Evolutionary conservation across 768 basidiomycete species (phyloP), one percentile per base, ranked within the genome.

Genomic region (Amanita molliuscula): DNA sequence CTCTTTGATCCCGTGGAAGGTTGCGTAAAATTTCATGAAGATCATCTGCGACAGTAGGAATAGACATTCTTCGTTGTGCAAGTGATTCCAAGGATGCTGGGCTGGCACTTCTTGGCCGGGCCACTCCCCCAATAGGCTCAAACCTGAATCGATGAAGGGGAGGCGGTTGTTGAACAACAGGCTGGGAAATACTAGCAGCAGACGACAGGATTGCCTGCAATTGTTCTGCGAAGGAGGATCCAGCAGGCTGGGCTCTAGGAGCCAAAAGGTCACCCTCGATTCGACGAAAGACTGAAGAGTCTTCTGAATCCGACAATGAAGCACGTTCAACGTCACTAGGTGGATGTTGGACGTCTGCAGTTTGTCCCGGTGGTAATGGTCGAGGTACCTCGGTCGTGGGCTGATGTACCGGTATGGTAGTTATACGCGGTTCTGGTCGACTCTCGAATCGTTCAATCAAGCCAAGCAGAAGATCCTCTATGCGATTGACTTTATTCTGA

Each of bases 131-230:
- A 6, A 69, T 65, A 11, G 78, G 78, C 35, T 76, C 73, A 56
- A 79, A 82, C 10, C 64, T 62, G 48, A 85, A 75, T 0, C 77
- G 78, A 0, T 74, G 67, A 4, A 84, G 58, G 3, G 68, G 62
- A 0, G 84, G 82, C 10, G 82, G 75, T 1, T 62, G 65, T 42
- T 73, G 67, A 13, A 75, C 67, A 11, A 65, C 64, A 6, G 65
- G 63, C 13, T 67, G 67, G 4, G 69, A 62, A 1, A 68, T 62
- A 18, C 66, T 63, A 13, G 70, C 65, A 7, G 67, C 69, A 9
- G 77, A 59, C n/a, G 74, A 72, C 23, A 87, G 56, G 29, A 86
- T 71, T 6, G 81, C 78, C 51, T 79, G 75, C 4, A 87, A 61
- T 47, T 78, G 75, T 44, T 82, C 74, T 7, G 77, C 76, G 33